Evolutionary conservation across 257 asterid species (phyloP).

Genomic region (Plantago elongata): DNA sequence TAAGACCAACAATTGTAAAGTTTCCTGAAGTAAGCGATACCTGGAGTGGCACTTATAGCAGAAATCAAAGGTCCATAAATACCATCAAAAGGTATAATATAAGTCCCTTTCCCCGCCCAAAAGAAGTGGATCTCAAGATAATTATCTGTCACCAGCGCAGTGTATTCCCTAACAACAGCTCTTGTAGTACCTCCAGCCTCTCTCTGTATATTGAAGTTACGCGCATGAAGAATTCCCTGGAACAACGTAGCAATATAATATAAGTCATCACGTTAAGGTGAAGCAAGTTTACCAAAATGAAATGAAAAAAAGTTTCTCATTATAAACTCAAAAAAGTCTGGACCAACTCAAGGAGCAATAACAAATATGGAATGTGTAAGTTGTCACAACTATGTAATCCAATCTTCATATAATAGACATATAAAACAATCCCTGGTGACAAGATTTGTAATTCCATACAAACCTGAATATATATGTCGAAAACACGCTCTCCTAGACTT

Average conservation of each 20-base stretch:
- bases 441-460: background rate
- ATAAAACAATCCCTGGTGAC: no score
- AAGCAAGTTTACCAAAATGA: background rate
- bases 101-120: slow-evolving; percentile 94
- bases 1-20: no score
- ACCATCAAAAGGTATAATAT: slow-evolving; percentile 71
- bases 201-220: slow-evolving; percentile 51
- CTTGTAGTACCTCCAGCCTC: slow-evolving; percentile 55
- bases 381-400: no score
- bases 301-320: background rate
- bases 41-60: slow-evolving; percentile 76
- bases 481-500: slow-evolving; percentile 72
- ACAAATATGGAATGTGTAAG: no score
- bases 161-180: slow-evolving; percentile 42
- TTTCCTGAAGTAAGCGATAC: slow-evolving; percentile 19
- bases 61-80: slow-evolving; percentile 88
- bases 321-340: background rate
- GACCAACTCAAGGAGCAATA: background rate
- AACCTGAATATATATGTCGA: slow-evolving; percentile 73
- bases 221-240: slow-evolving; percentile 63
- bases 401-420: no score
- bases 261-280: background rate
- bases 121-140: slow-evolving; percentile 81
- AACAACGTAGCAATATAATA: background rate
- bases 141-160: slow-evolving; percentile 44